Evolutionary conservation across 768 basidiomycete genomes (phyloP).

Genomic region (Lactarius akahatsu): DNA sequence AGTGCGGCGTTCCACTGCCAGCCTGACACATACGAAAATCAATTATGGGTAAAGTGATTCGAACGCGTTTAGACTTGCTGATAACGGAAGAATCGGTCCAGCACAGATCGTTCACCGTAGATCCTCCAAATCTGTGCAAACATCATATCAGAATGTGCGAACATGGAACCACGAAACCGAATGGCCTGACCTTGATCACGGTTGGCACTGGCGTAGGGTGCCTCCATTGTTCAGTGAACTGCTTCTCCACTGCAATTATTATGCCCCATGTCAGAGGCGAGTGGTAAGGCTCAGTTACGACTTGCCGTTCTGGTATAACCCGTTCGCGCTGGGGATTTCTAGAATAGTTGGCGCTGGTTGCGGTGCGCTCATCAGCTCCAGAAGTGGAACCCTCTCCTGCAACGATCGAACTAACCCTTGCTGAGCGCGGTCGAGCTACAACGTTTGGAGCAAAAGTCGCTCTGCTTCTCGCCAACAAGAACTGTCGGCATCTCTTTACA

Average conservation of each 20-base stretch:
- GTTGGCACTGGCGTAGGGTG: conserved; percentile 28
- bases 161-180: not conserved
- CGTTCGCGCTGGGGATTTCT: conserved; percentile 16
- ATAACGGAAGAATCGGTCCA: conserved; percentile 30
- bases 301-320: conserved; percentile 23
- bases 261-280: not conserved
- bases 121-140: conserved; percentile 32
- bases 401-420: conserved; percentile 16
- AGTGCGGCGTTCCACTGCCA: conserved; percentile 26
- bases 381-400: not conserved
- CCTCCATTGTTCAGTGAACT: conserved; percentile 30
- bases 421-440: conserved; percentile 25
- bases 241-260: conserved; percentile 25
- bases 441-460: conserved; percentile 32
- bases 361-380: not conserved
- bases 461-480: conserved; percentile 26
- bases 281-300: not conserved
- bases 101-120: conserved; percentile 17
- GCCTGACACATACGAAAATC: conserved; percentile 14
- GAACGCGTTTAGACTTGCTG: conserved; percentile 22
- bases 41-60: not conserved
- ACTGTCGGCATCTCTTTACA: conserved; percentile 29
- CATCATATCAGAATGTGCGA: conserved; percentile 3
- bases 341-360: conserved; percentile 26
- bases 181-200: conserved; percentile 24